Conservation (phyloP, 2,329 filamentous ascomycete species). For the Acarospora socialis region DNA sequence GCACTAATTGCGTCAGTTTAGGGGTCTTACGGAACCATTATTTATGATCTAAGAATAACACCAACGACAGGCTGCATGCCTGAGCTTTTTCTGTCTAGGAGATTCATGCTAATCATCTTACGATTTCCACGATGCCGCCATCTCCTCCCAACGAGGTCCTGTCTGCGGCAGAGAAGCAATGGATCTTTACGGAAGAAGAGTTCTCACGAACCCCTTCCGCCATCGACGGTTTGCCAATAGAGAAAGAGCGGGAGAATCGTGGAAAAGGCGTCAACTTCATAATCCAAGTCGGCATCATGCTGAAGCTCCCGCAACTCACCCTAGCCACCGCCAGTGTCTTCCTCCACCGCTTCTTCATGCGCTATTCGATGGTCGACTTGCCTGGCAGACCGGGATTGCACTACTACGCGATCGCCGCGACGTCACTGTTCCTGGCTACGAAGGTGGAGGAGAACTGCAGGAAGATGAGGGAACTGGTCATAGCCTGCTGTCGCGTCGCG, state of each 20-base stretch:
- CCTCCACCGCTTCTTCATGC: slow-evolving; percentile 94
- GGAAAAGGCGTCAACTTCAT: slow-evolving; percentile 96
- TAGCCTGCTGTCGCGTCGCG: slow-evolving; percentile 84
- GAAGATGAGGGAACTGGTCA: slow-evolving; percentile 88
- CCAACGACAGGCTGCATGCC: too few species aligned
- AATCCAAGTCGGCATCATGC: slow-evolving; percentile 78
- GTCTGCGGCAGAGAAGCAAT: slow-evolving; percentile 52
- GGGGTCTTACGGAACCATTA: too few species aligned
- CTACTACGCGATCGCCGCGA: slow-evolving; percentile 87
- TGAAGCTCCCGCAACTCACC: slow-evolving; percentile 84
- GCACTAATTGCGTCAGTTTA: too few species aligned
- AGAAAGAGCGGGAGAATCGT: slow-evolving; percentile 65
- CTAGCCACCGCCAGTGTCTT: slow-evolving; percentile 86
- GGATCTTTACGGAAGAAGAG: slow-evolving; percentile 79
- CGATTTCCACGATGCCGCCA: too few species aligned
- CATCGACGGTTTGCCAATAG: slow-evolving; percentile 60
- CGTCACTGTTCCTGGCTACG: slow-evolving; percentile 81
- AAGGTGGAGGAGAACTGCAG: slow-evolving; percentile 96
- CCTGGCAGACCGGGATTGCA: slow-evolving; percentile 59
- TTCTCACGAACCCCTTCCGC: slow-evolving; percentile 70
- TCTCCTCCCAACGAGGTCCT: slow-evolving; percentile 34
- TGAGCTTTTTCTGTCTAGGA: too few species aligned
- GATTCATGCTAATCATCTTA: too few species aligned
- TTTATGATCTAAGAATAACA: too few species aligned
- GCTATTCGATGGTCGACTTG: slow-evolving; percentile 62